Evolutionary conservation across 2,329 filamentous ascomycete genomes (phyloP), one percentile per base, ranked within the genome.

Genomic region (Fusarium duplospermum): DNA sequence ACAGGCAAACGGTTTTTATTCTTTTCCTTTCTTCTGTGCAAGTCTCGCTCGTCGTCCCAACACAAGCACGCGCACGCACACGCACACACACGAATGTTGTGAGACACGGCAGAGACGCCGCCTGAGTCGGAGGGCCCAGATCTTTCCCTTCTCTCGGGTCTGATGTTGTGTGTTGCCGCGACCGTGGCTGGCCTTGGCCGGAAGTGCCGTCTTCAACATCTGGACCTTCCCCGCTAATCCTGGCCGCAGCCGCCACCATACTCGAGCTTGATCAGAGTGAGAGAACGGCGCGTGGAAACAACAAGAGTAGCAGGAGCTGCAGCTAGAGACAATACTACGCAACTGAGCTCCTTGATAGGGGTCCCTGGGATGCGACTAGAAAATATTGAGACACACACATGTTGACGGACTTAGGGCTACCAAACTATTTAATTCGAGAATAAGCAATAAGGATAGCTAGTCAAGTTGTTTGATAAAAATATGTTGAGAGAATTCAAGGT

Each of bases 21-120:
- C 31, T 33, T 33, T 33, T 33, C 11, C 31, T 33, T 33, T 22
- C 31, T 33, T 35, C 29, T 35, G 31, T 22, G 6, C 52, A 9
- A 45, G 42, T 27, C 16, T 38, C 20, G 31, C 31, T 33, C 10
- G 31, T 33, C 31, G 8, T 56, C 54, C 54, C 33, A 22, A 57
- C 24, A 29, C 45, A 9, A 31, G 29, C 45, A 18, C 42, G 24
- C 45, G 20, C 33, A 52, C 62, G 54, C 60, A 27, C 45, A 9
- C 45, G 11, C 42, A 45, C 45, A 29, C 36, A 57, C 62, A 58
- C 57, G 22, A 72, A 74, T 68, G 71, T 36, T 69, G 67, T 71
- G 56, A 64, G 40, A 69, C 64, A 52, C 58, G 60, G 61, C 56
- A 72, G 50, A 59, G 58, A 45, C 42, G 62, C 24, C 16, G 67